Evolutionary conservation across 768 basidiomycete species (phyloP), one percentile per base, ranked within the genome.

Genomic region (Pilatotrama ljubarskyi): DNA sequence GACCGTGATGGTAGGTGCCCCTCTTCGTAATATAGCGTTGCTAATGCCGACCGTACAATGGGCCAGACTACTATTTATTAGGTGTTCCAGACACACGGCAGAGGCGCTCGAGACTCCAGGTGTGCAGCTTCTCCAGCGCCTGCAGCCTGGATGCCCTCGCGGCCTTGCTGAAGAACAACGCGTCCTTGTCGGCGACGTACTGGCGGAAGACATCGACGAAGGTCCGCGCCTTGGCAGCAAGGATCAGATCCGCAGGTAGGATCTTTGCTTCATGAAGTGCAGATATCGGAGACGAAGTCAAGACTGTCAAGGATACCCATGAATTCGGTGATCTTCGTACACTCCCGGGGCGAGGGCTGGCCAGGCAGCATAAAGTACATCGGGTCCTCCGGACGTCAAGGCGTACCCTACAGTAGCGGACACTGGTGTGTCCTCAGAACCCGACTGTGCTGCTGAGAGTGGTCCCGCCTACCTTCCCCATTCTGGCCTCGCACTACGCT

Each of bases 211-310:
- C 71, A 55, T 87, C 82, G 66, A 83, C 78, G 74, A 88, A 85
- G 69, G 86, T 81, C 20, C 86, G 83, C 9, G 77, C 81, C 55
- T 79, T 75, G 38, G 88, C 86, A 32, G 84, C 81, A 2, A 68
- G 65, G 38, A 87, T 76, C 0, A 83, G 83, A 66, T 85, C 81
- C 7, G 71, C 67, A 2, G 87, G 86, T 5, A 84, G 76, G 36
- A 87, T 74, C 22, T 63, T 44, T n/a, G 79, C 75, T 41, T 76
- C 69, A 1, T 80, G 79, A 66, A 75, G n/a, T n/a, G n/a, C n/a
- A 81, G 50, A 86, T 70, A 67, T 88, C 86, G 8, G 84, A 83
- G 53, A 88, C 68, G 72, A 89, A 84, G n/a, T n/a, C n/a, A n/a
- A n/a, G n/a, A n/a, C n/a, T n/a, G 67, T 89, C 85, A 48, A 87